Conservation (phyloP, 2,329 filamentous ascomycete species). For the Venturia asperata region DNA sequence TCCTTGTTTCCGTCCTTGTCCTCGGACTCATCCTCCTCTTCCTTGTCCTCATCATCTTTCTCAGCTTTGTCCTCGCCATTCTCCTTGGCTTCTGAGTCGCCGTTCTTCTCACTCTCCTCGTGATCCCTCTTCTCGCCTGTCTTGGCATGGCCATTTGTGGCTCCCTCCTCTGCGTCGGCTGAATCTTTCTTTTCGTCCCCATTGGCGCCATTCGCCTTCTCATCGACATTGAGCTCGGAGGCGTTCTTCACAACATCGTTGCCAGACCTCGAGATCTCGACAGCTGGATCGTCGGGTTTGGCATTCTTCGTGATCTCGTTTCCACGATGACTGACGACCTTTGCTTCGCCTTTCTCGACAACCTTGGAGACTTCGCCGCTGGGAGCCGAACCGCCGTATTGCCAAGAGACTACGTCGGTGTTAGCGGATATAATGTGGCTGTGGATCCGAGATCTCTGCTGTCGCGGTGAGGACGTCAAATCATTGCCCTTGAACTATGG, state of each 20-base stretch:
- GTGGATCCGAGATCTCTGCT: neutral
- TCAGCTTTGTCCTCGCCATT: conserved; percentile 21
- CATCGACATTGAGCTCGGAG: conserved; percentile 52
- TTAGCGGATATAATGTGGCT: conserved; percentile 19
- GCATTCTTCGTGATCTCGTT: conserved; percentile 60
- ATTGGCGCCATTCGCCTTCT: conserved; percentile 25
- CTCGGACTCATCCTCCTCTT: conserved; percentile 23
- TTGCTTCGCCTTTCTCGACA: conserved; percentile 52
- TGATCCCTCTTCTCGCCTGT: conserved; percentile 23
- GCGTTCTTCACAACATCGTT: conserved; percentile 61
- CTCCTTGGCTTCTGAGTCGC: conserved; percentile 23
- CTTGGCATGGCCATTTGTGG: conserved; percentile 22
- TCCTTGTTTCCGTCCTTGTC: conserved; percentile 22
- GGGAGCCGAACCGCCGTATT: conserved; percentile 50
- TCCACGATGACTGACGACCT: conserved; percentile 54
- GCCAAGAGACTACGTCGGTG: conserved; percentile 51
- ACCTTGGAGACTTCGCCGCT: conserved; percentile 51
- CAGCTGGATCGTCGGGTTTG: conserved; percentile 53
- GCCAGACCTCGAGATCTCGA: conserved; percentile 51
- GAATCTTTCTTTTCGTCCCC: conserved; percentile 24
- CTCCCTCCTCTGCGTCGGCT: conserved; percentile 30
- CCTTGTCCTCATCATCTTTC: conserved; percentile 22
- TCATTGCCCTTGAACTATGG: neutral
- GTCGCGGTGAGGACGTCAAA: neutral
- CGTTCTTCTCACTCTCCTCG: conserved; percentile 18